Evolutionary conservation across 2,329 filamentous ascomycete species (phyloP).

Genomic region (Alternaria alternata): DNA sequence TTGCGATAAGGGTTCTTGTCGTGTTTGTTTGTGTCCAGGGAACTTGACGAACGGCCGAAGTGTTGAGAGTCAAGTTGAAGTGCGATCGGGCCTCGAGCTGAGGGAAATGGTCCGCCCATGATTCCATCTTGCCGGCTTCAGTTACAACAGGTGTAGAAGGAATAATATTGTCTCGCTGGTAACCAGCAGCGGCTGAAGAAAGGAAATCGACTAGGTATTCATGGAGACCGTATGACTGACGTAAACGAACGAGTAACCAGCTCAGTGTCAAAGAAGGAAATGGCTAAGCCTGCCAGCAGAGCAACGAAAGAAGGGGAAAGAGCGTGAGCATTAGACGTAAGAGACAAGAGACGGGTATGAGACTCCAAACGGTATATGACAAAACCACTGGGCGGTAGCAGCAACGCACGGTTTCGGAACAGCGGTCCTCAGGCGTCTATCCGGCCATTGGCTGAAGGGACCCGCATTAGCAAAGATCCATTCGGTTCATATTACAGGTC

Average conservation of each 20-base stretch:
- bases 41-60: slow-evolving; percentile 35
- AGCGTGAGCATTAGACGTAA: slow-evolving; percentile 49
- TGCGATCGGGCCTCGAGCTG: slow-evolving; percentile 48
- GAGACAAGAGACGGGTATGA: slow-evolving; percentile 48
- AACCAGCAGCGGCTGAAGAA: slow-evolving; percentile 52
- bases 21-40: slow-evolving; percentile 44
- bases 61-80: slow-evolving; percentile 50
- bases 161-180: slow-evolving; percentile 47
- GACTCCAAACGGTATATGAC: slow-evolving; percentile 52
- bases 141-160: slow-evolving; percentile 37
- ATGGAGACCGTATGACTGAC: slow-evolving; percentile 47
- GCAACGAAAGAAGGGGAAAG: slow-evolving; percentile 45
- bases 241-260: slow-evolving; percentile 47
- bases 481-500: slow-evolving; percentile 37
- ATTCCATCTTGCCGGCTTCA: slow-evolving; percentile 48
- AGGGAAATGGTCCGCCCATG: slow-evolving; percentile 43
- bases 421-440: slow-evolving; percentile 50
- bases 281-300: slow-evolving; percentile 53
- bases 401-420: slow-evolving; percentile 50
- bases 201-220: slow-evolving; percentile 46
- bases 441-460: slow-evolving; percentile 37
- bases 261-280: slow-evolving; percentile 44
- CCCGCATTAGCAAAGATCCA: slow-evolving; percentile 40
- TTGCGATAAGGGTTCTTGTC: slow-evolving; percentile 44
- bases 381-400: slow-evolving; percentile 40